Evolutionary conservation across 352 stramenopile species (phyloP).

Genomic region (Globisporangium parvum): DNA sequence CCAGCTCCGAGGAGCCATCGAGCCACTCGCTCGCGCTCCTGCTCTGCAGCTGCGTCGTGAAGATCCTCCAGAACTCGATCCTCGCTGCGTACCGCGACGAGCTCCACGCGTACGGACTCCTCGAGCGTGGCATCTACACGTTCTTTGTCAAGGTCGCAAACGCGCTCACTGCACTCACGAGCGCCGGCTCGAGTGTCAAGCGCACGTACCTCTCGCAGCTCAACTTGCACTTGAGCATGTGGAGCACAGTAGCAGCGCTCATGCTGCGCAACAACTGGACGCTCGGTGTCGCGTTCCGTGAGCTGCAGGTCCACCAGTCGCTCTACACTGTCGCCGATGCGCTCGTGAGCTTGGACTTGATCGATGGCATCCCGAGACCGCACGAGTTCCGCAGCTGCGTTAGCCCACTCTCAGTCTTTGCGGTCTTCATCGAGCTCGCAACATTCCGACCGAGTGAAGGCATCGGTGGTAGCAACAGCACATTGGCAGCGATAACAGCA

Average conservation of each 20-base stretch:
- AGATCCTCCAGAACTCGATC: slow-evolving; percentile 41
- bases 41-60: slow-evolving; percentile 56
- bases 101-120: slow-evolving; percentile 46
- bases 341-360: slow-evolving; percentile 23
- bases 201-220: slow-evolving; percentile 21
- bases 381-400: slow-evolving; percentile 11
- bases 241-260: slow-evolving; percentile 29
- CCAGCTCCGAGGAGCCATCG: not conserved
- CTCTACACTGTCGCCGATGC: slow-evolving; percentile 50
- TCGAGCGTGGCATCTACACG: slow-evolving; percentile 57
- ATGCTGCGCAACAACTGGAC: slow-evolving; percentile 47
- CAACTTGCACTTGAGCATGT: slow-evolving; percentile 32
- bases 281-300: slow-evolving; percentile 44
- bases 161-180: slow-evolving; percentile 20
- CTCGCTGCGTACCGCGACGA: slow-evolving; percentile 33
- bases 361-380: slow-evolving; percentile 13
- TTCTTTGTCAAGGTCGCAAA: slow-evolving; percentile 46
- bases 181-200: slow-evolving; percentile 8
- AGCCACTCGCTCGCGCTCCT: slow-evolving; percentile 24
- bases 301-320: slow-evolving; percentile 44
- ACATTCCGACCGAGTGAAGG: slow-evolving; percentile 9
- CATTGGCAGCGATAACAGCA: not conserved
- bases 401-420: slow-evolving; percentile 25
- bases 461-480: not conserved
- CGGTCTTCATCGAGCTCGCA: slow-evolving; percentile 35